Evolutionary conservation across 176 grass and related monocot genomes (phyloP).

Genomic region (Puya raimondii): DNA sequence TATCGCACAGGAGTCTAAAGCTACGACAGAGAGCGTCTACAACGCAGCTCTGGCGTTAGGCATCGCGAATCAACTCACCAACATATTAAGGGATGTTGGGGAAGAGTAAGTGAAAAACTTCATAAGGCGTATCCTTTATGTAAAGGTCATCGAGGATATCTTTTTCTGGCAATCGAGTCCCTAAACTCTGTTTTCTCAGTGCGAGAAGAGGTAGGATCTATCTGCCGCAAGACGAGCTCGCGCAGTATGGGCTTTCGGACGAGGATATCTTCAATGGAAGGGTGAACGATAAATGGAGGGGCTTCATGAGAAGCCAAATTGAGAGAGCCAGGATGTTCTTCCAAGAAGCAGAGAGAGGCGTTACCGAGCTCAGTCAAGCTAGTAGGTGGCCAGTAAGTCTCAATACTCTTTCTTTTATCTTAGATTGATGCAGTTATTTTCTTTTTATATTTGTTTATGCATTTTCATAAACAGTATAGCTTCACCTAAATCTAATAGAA

Average conservation of each 20-base stretch:
- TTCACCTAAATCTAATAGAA: too few relatives aligned
- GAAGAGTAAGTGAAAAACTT: constrained; percentile 58
- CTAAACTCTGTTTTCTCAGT: constrained; percentile 15
- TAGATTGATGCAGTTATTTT: not conserved
- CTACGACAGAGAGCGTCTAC: constrained; percentile 49
- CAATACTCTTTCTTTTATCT: not conserved
- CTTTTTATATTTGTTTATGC: too few relatives aligned
- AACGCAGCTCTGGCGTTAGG: constrained; percentile 68
- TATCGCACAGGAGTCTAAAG: constrained; percentile 51
- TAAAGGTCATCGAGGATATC: too few relatives aligned
- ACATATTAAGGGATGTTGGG: constrained; percentile 83
- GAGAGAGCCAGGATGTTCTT: constrained; percentile 62
- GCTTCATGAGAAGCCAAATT: constrained; percentile 80
- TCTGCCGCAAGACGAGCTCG: constrained; percentile 74
- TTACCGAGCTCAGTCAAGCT: constrained; percentile 77
- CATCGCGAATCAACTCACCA: constrained; percentile 90
- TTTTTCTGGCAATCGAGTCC: too few relatives aligned
- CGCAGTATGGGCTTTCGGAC: constrained; percentile 55
- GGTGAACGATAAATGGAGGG: constrained; percentile 59
- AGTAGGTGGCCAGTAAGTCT: constrained; percentile 81
- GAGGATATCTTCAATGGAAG: constrained; percentile 66
- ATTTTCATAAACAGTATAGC: too few relatives aligned
- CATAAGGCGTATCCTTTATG: not conserved
- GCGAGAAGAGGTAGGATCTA: constrained; percentile 83
- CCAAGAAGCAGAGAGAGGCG: constrained; percentile 55